Evolutionary conservation across 2,329 filamentous ascomycete genomes (phyloP), one percentile per base, ranked within the genome.

Genomic region (Biscogniauxia marginata): DNA sequence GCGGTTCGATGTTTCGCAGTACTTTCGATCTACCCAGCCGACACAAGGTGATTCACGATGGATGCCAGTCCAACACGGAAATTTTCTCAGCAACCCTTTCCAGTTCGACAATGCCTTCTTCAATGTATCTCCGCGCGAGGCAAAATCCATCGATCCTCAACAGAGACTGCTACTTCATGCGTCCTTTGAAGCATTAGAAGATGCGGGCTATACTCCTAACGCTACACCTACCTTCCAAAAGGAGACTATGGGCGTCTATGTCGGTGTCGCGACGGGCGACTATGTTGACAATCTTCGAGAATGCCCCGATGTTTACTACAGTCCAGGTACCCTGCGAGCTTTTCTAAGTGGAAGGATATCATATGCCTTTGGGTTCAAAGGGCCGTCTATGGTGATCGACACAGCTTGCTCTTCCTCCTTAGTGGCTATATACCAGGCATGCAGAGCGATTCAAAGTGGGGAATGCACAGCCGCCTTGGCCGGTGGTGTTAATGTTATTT

Each of bases 331-430:
- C 11, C 47, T 63, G 5, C 45, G 57, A 45, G 52, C 56, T 9
- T 67, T 65, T 44, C 30, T 59, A 4, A 59, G 54, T n/a, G 64
- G 61, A 3, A 53, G 69, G 0, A 60, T 73, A 2, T 63, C 61
- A 6, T 64, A 73, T 23, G 53, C 62, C 4, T 72, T 67, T 18
- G 58, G 68, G 7, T 62, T 68, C 3, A 54, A 62, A 7, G 71
- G 71, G 0, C 67, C 70, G 2, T 62, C 58, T 21, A 51, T 63
- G 1, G 60, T 60, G 6, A 25, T 65, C 1, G 64, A 73, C 49
- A 71, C 69, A 0, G 71, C 67, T 4, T 74, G 73, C 53, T 72
- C 71, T 0, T 68, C 68, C 0, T 69, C 69, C 0, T 8, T 71
- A 1, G 65, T 67, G 16, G 65, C 67, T 2, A 50, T 75, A 0